phyloP scores from a whole-genome alignment of 129 eudicot genomes.

The Saussurea involucrata region DNA sequence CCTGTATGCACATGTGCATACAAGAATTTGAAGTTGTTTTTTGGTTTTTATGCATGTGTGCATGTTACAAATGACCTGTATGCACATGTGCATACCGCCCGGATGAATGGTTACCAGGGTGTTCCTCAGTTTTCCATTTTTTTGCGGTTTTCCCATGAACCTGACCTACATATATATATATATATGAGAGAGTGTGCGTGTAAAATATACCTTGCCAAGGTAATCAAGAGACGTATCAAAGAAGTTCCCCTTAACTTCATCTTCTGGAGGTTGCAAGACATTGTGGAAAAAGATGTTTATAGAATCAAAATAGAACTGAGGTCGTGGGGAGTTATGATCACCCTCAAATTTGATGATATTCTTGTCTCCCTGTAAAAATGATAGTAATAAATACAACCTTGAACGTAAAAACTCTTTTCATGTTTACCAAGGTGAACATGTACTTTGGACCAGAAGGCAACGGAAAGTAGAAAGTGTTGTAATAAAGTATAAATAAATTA shows the following conservation, averaged over 20 bases:
- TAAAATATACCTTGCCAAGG: conserved; percentile 49
- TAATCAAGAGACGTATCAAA: conserved; percentile 54
- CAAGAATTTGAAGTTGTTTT: too few relatives aligned
- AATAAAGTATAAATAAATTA: conserved; percentile 15
- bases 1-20: too few relatives aligned
- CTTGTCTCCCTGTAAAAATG: conserved; percentile 78
- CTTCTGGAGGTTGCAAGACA: conserved; percentile 84
- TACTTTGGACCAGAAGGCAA: background rate
- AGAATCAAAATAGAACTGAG: conserved; percentile 95
- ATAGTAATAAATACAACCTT: background rate
- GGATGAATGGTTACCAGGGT: too few relatives aligned
- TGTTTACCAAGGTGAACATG: too few relatives aligned
- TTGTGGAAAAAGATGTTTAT: conserved; percentile 92
- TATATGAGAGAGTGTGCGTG: background rate
- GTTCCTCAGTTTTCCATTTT: too few relatives aligned
- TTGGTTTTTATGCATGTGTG: too few relatives aligned
- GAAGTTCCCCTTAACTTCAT: conserved; percentile 42
- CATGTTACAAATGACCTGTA: too few relatives aligned
- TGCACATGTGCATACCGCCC: too few relatives aligned
- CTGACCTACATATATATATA: background rate
- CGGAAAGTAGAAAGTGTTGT: background rate
- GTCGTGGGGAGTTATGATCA: conserved; percentile 96
- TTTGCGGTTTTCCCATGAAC: too few relatives aligned
- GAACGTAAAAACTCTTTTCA: background rate
- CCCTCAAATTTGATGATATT: conserved; percentile 97